Evolutionary conservation across 2,329 filamentous ascomycete species (phyloP).

Genomic region (Arthroderma sp.): DNA sequence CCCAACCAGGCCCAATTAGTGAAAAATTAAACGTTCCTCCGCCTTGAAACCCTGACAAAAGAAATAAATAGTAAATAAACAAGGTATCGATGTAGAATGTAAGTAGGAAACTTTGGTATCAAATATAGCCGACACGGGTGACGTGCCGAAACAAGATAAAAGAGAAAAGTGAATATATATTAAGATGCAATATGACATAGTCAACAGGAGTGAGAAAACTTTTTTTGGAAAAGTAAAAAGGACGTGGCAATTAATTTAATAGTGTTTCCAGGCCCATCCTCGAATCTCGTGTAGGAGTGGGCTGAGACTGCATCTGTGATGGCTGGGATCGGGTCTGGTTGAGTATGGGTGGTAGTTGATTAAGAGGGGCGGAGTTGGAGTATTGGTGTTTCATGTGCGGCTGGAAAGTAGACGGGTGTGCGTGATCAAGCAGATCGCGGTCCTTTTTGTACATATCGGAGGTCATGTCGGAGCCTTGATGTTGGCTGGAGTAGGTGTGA

Average conservation of each 20-base stretch:
- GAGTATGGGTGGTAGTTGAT: conserved; percentile 9
- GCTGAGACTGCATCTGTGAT: neutral
- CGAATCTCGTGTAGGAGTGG: conserved; percentile 19
- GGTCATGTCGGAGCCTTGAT: neutral
- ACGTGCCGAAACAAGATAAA: too few relatives aligned
- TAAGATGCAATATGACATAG: too few relatives aligned
- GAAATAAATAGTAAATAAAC: too few relatives aligned
- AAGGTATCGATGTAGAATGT: too few relatives aligned
- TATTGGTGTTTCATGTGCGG: conserved; percentile 5
- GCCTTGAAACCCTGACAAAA: too few relatives aligned
- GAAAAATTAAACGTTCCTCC: too few relatives aligned
- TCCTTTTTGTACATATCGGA: conserved; percentile 1
- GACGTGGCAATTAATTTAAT: conserved; percentile 19
- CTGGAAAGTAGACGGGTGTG: neutral
- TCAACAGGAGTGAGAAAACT: too few relatives aligned
- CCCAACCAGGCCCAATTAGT: too few relatives aligned
- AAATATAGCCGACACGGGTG: too few relatives aligned
- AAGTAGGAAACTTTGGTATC: too few relatives aligned
- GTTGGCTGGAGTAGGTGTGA: conserved; percentile 1
- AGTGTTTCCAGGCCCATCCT: conserved; percentile 28
- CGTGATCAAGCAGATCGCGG: conserved; percentile 1
- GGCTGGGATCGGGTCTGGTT: neutral
- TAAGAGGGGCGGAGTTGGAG: conserved; percentile 6
- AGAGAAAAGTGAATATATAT: too few relatives aligned
- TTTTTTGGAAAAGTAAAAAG: too few relatives aligned